Evolutionary conservation across 805 yeast genomes (phyloP), one percentile per base, ranked within the genome.

Genomic region (Wickerhamiella lipophila): DNA sequence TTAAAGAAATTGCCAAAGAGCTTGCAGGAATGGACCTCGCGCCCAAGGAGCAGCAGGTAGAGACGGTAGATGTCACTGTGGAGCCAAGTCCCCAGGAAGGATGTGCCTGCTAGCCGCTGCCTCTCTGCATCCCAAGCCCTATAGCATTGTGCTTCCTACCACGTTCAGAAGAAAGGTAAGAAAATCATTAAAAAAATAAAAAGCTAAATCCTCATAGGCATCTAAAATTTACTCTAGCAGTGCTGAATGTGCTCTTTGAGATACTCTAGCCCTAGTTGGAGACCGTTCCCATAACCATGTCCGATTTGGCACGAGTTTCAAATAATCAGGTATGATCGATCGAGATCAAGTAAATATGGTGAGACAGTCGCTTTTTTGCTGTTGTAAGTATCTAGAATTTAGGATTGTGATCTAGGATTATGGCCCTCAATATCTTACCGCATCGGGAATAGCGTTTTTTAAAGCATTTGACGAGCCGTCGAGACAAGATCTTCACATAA

Each of bases 1-100:
- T 92, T 68, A 85, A 87, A 61, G 83, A 82, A 61, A 83, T 89
- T 53, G 98, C 97, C 12, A 83, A 83, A 61, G 77, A 84, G 50
- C 73, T 92, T 52, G 97, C 97, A 1, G 96, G 88, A 49, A 78
- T 85, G 60, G 80, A 76, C 56, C 65, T 62, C 27, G 56, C 51
- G 43, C 49, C 47, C 35, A 47, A 53, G 6, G 47, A 35, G 36
- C 52, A 51, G 46, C 56, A 49, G 50, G 42, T 54, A 1, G 62
- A 58, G 48, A 54, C 56, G 12, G 58, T 59, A 16, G 59, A 59
- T 49, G 62, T 59, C 30, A 51, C 57, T 5, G 60, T 57, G n/a
- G 56, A 55, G 52, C 42, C 50, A 6, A 22, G 5, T 9, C 30
- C 29, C 8, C 16, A 40, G n/a, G 43, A 25, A 15, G 43, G 43